A percentile compares a stretch with the other conserved stretches of the same genome.
These are phyloP conservation scores for Nelumbo lutea DNA, from an alignment of 164 flowering plant species.

Conservation along the genomic window DNA sequence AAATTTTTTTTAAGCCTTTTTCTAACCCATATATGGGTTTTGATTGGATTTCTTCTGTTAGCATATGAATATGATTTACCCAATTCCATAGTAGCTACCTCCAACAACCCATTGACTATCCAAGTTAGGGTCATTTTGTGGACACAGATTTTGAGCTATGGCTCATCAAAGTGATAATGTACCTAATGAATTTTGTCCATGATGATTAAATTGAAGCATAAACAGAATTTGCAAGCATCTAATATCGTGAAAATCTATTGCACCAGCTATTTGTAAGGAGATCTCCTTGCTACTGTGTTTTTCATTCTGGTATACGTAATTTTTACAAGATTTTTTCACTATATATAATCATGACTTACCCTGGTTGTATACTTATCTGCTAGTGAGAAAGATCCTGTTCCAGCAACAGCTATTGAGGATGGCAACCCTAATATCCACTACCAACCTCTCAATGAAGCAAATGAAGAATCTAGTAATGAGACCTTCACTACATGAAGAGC, in stretches of 20 bases:
- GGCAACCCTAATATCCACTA: constrained; percentile 24
- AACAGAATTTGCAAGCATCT: background rate
- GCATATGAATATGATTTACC: background rate
- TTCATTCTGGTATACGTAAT: background rate
- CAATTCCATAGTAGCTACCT: background rate
- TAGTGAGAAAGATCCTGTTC: constrained; percentile 28
- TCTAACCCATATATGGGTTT: background rate
- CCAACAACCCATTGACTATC: background rate
- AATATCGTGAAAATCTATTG: background rate
- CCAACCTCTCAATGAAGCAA: constrained; percentile 35
- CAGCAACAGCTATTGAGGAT: constrained; percentile 12
- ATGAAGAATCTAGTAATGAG: constrained; percentile 19
- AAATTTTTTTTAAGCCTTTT: too few relatives aligned
- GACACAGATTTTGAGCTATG: background rate
- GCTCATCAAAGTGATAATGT: background rate
- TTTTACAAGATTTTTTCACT: background rate
- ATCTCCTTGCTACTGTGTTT: background rate
- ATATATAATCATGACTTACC: background rate
- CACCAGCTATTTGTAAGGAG: background rate
- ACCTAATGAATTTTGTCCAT: too few relatives aligned
- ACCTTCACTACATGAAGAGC: background rate
- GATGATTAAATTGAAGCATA: background rate
- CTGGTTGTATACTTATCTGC: constrained; percentile 7
- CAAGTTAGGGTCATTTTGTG: background rate
- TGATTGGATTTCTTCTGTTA: background rate